Percentiles rank a stretch among this genome's conserved stretches.
Conservation (phyloP, 306 rosid genomes). For the Hippophae tibetana region DNA sequence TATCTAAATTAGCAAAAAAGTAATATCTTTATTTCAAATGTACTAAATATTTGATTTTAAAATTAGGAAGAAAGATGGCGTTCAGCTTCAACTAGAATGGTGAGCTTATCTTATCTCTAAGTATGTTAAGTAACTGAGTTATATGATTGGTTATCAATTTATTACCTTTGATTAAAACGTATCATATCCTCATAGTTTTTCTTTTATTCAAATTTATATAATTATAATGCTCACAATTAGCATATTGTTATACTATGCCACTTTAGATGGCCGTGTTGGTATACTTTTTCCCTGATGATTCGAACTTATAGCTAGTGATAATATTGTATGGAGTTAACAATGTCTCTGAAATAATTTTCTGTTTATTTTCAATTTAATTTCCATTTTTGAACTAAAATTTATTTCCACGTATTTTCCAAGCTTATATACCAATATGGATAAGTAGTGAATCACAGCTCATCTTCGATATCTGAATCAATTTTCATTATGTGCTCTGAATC, state of each 20-base stretch:
- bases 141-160: not conserved
- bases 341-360: not conserved
- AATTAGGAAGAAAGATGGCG: conserved; percentile 67
- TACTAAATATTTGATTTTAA: conserved; percentile 29
- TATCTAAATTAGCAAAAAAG: too few species aligned
- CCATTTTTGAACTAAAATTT: not conserved
- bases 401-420: not conserved
- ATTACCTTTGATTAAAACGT: not conserved
- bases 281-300: not conserved
- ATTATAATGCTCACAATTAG: too few species aligned
- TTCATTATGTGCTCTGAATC: too few species aligned
- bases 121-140: conserved; percentile 15
- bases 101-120: conserved; percentile 32
- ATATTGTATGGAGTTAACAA: not conserved
- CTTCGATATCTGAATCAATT: too few species aligned
- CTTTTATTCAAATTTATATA: too few species aligned
- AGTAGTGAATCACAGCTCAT: not conserved
- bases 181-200: not conserved
- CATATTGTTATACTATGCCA: too few species aligned
- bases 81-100: conserved; percentile 93
- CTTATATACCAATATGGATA: not conserved
- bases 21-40: conserved; percentile 5
- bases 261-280: too few species aligned
- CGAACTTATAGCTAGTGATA: not conserved
- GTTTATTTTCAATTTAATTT: not conserved